phyloP scores from a whole-genome alignment of 345 rosid genomes.

The Citrus glauca region DNA sequence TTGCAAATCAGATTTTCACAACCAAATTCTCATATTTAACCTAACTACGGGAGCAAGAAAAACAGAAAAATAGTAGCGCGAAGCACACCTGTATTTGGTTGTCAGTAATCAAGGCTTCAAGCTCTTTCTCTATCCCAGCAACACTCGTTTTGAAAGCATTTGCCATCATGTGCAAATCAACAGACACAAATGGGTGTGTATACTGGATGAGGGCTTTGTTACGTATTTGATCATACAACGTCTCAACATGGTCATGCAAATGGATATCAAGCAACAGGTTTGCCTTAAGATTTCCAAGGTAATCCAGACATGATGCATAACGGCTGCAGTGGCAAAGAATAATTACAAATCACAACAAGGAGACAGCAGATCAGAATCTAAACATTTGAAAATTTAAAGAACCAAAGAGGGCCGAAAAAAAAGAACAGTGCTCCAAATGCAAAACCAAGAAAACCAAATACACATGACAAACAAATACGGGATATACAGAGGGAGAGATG shows the following conservation, averaged over 20 bases:
- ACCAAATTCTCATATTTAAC: too few species aligned
- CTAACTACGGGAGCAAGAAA: background rate
- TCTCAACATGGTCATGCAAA: constrained; percentile 84
- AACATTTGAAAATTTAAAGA: background rate
- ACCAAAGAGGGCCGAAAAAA: too few species aligned
- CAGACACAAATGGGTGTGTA: constrained; percentile 96
- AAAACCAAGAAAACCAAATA: background rate
- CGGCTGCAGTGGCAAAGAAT: constrained; percentile 49
- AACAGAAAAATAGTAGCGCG: background rate
- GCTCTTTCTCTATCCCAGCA: constrained; percentile 81
- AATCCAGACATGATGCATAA: constrained; percentile 90
- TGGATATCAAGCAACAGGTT: constrained; percentile 89
- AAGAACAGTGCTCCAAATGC: background rate
- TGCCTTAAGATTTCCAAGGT: constrained; percentile 82
- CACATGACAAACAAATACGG: background rate
- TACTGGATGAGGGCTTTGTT: constrained; percentile 95
- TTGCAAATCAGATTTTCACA: background rate
- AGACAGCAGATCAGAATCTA: background rate
- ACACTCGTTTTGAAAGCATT: constrained; percentile 91
- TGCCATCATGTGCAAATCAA: constrained; percentile 94
- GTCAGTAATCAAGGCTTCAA: constrained; percentile 85
- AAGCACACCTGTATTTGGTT: constrained; percentile 85
- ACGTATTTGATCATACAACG: constrained; percentile 88
- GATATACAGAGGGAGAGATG: background rate
- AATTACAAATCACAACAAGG: background rate